A percentile compares a stretch with the other conserved stretches of the same genome.
These are phyloP conservation scores for Entomortierella chlamydospora DNA, from an alignment of 192 early-diverging fungal species.

Conservation along the genomic window DNA sequence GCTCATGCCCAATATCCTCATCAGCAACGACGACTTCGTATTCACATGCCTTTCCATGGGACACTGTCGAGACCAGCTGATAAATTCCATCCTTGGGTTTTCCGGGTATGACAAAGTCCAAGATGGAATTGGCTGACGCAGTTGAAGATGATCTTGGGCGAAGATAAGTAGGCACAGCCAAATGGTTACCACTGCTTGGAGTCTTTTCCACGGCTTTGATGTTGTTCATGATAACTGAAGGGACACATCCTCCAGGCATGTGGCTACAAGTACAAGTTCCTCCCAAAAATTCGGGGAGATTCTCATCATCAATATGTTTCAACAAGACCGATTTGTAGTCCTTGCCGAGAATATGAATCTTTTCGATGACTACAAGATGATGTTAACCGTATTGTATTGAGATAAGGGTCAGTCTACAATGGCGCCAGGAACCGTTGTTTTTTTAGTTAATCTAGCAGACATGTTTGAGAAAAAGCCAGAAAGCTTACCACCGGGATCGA, in stretches of 20 bases:
- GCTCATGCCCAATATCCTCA: conserved; percentile 42
- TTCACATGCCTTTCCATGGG: conserved; percentile 43
- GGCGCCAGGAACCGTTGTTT: no score
- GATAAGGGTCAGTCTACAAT: no score
- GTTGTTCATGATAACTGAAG: conserved; percentile 53
- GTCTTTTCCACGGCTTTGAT: conserved; percentile 45
- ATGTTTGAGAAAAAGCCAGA: no score
- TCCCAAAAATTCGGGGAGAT: conserved; percentile 77
- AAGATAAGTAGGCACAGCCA: conserved; percentile 43
- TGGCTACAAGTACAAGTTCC: conserved; percentile 79
- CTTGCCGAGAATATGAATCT: conserved; percentile 74
- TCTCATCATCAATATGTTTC: conserved; percentile 72
- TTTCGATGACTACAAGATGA: conserved; percentile 56
- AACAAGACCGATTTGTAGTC: conserved; percentile 69
- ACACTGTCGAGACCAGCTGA: conserved; percentile 44
- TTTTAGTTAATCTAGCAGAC: no score
- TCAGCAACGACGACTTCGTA: conserved; percentile 52
- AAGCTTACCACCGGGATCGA: conserved; percentile 81
- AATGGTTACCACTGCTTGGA: conserved; percentile 4
- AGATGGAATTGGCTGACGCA: conserved; percentile 47
- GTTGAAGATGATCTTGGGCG: conserved; percentile 45
- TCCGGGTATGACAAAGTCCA: conserved; percentile 51
- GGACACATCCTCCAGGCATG: conserved; percentile 71
- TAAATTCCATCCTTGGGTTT: conserved; percentile 48
- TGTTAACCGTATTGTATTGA: no score